These are phyloP conservation scores for Yarrowia sp. DNA, from an alignment of 805 yeast genomes.

Conservation along the genomic window DNA sequence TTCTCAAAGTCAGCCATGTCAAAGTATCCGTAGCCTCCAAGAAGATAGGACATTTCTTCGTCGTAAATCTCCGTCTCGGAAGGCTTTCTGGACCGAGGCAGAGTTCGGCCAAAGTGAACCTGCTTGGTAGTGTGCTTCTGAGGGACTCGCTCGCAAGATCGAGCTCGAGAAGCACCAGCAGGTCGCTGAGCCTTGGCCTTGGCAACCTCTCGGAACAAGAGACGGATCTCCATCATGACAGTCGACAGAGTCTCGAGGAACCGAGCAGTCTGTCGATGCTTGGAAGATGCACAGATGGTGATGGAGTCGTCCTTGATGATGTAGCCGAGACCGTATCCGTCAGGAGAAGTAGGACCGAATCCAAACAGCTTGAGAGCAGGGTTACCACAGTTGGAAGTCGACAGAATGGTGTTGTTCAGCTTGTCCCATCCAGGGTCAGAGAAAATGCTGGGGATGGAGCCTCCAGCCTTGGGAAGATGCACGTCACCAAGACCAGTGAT, in stretches of 20 bases:
- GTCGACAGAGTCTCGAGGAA: conserved; percentile 72
- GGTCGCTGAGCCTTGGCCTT: conserved; percentile 38
- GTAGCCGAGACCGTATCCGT: conserved; percentile 93
- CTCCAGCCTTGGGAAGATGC: conserved; percentile 41
- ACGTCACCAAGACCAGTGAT: conserved; percentile 96
- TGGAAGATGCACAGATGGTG: conserved; percentile 82
- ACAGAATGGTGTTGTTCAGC: conserved; percentile 77
- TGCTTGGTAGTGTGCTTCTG: conserved; percentile 10
- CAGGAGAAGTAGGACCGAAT: conserved; percentile 87
- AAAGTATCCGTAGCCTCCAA: conserved; percentile 90
- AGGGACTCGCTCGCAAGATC: conserved; percentile 42
- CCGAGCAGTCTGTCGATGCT: conserved; percentile 85
- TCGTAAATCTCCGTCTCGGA: conserved; percentile 41
- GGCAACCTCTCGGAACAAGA: conserved; percentile 51
- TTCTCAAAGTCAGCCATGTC: conserved; percentile 73
- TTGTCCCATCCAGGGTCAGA: conserved; percentile 89
- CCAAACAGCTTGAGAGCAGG: conserved; percentile 88
- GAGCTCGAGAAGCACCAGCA: conserved; percentile 42
- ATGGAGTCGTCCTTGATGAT: conserved; percentile 82
- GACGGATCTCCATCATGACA: conserved; percentile 64
- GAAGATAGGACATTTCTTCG: conserved; percentile 51
- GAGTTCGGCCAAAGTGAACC: conserved; percentile 37
- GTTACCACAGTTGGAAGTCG: conserved; percentile 91
- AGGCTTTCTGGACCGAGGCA: conserved; percentile 23
- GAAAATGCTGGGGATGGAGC: conserved; percentile 70